phyloP scores from a whole-genome alignment of 495 filamentous ascomycete genomes.

The Pseudomonodictys pantanalensis region DNA sequence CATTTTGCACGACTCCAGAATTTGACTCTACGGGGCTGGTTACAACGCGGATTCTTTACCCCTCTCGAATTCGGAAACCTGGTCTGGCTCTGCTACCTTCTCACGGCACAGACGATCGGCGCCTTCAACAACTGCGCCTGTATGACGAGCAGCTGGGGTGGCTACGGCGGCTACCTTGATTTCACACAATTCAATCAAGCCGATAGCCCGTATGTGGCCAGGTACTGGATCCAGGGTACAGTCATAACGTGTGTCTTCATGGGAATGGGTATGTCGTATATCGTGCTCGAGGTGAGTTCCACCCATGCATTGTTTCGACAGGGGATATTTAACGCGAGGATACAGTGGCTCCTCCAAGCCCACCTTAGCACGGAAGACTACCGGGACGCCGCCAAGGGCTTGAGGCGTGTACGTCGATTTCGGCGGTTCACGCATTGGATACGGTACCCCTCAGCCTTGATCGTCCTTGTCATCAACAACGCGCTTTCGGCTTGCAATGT shows the following conservation, averaged over 20 bases:
- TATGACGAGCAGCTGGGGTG: not conserved
- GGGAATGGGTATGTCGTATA: not conserved
- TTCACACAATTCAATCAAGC: conserved; percentile 1
- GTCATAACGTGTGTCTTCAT: not conserved
- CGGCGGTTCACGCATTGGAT: not conserved
- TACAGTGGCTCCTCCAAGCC: conserved; percentile 4
- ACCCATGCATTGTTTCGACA: not conserved
- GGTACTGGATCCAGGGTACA: conserved; percentile 1
- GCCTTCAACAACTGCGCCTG: conserved; percentile 6
- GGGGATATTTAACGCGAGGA: not conserved
- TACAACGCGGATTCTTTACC: not conserved
- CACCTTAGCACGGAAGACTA: conserved; percentile 5
- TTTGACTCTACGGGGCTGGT: not conserved
- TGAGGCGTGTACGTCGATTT: not conserved
- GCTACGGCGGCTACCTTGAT: not conserved
- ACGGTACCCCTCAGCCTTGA: not conserved
- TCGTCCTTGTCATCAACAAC: not conserved
- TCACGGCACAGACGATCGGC: not conserved
- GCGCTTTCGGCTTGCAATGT: not conserved
- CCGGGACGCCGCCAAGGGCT: not conserved
- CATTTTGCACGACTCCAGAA: not conserved
- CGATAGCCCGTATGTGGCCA: not conserved
- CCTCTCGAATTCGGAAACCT: conserved; percentile 1
- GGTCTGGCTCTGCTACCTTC: conserved; percentile 4
- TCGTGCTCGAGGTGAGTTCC: not conserved